phyloP scores from a whole-genome alignment of 805 yeast genomes.

The Myxozyma neglecta region DNA sequence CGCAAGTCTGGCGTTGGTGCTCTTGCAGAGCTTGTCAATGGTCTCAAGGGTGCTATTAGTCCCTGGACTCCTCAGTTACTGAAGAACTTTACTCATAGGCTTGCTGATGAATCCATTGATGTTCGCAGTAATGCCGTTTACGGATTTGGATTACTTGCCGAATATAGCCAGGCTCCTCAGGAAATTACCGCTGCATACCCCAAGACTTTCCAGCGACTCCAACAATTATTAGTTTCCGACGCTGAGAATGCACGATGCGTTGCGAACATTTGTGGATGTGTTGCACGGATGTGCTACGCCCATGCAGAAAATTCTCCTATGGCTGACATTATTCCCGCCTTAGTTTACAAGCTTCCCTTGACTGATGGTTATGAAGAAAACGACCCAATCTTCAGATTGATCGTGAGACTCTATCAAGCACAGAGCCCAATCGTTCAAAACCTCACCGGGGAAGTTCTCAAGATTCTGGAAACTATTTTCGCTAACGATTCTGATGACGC shows the following conservation, averaged over 20 bases:
- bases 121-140: slow-evolving; percentile 95
- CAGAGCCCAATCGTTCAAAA: slow-evolving; percentile 52
- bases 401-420: slow-evolving; percentile 66
- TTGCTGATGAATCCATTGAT: slow-evolving; percentile 69
- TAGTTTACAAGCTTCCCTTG: slow-evolving; percentile 79
- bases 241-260: slow-evolving; percentile 53
- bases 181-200: slow-evolving; percentile 67
- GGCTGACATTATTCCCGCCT: slow-evolving; percentile 68
- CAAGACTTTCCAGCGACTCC: slow-evolving; percentile 63
- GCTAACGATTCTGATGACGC: slow-evolving; percentile 72
- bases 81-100: slow-evolving; percentile 64
- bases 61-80: slow-evolving; percentile 70
- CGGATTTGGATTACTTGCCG: slow-evolving; percentile 81
- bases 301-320: slow-evolving; percentile 73
- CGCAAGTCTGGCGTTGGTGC: slow-evolving; percentile 86
- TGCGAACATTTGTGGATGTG: slow-evolving; percentile 97
- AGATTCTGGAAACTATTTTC: slow-evolving; percentile 68
- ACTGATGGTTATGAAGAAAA: slow-evolving; percentile 89
- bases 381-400: slow-evolving; percentile 79
- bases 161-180: slow-evolving; percentile 50
- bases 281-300: slow-evolving; percentile 82
- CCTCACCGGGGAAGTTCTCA: slow-evolving; percentile 50
- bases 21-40: slow-evolving; percentile 81
- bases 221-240: slow-evolving; percentile 73
- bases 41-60: slow-evolving; percentile 60